A percentile compares a stretch with the other conserved stretches of the same genome.
These are phyloP conservation scores for Thermothielavioides terrestris DNA, from an alignment of 495 filamentous ascomycete genomes.

Conservation along the genomic window DNA sequence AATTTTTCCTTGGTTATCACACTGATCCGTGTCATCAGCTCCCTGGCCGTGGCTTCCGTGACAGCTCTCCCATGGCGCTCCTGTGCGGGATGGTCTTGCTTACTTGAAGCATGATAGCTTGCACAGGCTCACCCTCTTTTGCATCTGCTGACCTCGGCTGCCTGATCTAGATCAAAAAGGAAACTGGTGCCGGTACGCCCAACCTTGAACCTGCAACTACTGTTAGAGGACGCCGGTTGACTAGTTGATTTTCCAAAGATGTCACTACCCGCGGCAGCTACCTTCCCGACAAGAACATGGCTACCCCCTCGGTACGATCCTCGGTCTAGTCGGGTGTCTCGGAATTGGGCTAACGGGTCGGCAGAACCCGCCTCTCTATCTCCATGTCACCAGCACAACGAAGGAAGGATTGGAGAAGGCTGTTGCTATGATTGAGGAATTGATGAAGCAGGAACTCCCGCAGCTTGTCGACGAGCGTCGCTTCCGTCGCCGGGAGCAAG, in stretches of 20 bases:
- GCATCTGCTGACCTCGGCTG: conserved; percentile 93
- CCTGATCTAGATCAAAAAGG: conserved; percentile 99
- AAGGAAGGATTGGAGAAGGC: conserved; percentile 89
- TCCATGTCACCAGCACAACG: conserved; percentile 88
- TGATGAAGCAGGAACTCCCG: conserved; percentile 94
- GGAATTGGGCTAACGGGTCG: conserved; percentile 10
- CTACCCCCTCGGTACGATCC: conserved; percentile 65
- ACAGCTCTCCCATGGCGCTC: conserved; percentile 27
- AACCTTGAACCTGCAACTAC: conserved; percentile 35
- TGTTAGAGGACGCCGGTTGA: conserved; percentile 48
- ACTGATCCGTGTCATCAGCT: conserved; percentile 73
- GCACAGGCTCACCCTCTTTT: conserved; percentile 63
- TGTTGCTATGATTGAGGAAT: conserved; percentile 73
- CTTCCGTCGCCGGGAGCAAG: conserved; percentile 81
- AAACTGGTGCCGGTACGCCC: conserved; percentile 99
- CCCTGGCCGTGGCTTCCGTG: conserved; percentile 27
- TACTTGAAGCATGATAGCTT: conserved; percentile 73
- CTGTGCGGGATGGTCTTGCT: conserved; percentile 68
- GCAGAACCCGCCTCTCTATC: conserved; percentile 86
- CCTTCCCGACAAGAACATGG: conserved; percentile 95
- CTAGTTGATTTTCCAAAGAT: conserved; percentile 67
- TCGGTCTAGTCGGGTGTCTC: neutral
- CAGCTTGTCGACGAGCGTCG: conserved; percentile 92
- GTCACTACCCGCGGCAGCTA: conserved; percentile 96
- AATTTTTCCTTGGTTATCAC: conserved; percentile 66